Conservation (phyloP, 2,329 filamentous ascomycete genomes). For the Microdochium bolleyi region DNA sequence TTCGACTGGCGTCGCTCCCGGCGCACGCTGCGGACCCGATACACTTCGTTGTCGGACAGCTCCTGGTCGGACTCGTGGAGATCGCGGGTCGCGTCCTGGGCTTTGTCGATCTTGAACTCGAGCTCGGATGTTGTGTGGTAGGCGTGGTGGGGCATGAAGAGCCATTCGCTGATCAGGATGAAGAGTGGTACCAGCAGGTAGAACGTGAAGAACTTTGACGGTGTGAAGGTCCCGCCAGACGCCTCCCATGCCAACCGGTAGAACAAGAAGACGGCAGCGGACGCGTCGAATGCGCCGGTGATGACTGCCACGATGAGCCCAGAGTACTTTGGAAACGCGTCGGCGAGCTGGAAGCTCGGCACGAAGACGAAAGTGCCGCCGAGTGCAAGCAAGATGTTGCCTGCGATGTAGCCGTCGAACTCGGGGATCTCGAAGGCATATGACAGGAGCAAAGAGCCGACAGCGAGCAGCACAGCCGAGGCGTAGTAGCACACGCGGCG, state of each 20-base stretch:
- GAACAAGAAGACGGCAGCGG: conserved; percentile 51
- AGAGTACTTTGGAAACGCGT: conserved; percentile 52
- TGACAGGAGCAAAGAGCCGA: conserved; percentile 52
- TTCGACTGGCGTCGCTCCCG: conserved; percentile 45
- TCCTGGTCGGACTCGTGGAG: conserved; percentile 47
- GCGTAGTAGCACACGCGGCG: conserved; percentile 55
- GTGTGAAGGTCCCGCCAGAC: conserved; percentile 21
- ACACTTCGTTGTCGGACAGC: conserved; percentile 35
- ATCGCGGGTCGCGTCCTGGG: conserved; percentile 26
- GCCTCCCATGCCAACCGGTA: conserved; percentile 49
- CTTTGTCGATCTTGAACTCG: conserved; percentile 29
- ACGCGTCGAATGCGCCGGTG: conserved; percentile 58
- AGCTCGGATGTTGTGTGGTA: conserved; percentile 31
- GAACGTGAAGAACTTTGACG: conserved; percentile 30
- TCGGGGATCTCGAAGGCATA: conserved; percentile 43
- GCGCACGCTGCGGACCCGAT: conserved; percentile 30
- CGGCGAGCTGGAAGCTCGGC: conserved; percentile 56
- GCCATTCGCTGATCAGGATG: conserved; percentile 26
- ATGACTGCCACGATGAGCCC: conserved; percentile 53
- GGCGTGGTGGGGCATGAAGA: conserved; percentile 28
- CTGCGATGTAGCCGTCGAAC: conserved; percentile 53
- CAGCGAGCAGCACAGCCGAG: conserved; percentile 47
- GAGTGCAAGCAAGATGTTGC: conserved; percentile 51
- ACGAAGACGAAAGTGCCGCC: conserved; percentile 59
- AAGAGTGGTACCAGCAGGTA: conserved; percentile 26